phyloP scores from a whole-genome alignment of 345 rosid species.

The Lepidium africanum region DNA sequence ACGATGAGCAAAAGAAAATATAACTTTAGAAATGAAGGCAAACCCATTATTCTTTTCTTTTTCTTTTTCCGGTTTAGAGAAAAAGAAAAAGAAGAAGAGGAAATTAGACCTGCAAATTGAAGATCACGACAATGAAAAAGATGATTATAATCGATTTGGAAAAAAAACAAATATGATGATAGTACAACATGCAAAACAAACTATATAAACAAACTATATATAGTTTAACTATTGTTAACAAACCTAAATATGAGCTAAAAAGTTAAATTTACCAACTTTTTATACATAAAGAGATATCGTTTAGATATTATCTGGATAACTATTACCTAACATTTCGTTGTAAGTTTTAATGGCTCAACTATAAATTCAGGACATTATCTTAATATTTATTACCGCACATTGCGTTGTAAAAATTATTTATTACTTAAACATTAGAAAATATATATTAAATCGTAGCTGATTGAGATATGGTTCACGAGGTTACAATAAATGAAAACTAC shows the following conservation, averaged over 20 bases:
- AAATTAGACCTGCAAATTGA: background rate
- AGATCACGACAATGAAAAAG: background rate
- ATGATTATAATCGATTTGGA: background rate
- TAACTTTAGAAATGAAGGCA: background rate
- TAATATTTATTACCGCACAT: background rate
- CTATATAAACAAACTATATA: too few species aligned
- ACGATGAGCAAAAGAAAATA: background rate
- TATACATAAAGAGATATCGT: background rate
- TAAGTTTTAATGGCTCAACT: background rate
- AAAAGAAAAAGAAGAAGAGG: background rate
- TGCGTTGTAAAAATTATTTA: background rate
- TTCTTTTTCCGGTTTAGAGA: background rate
- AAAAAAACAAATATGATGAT: background rate
- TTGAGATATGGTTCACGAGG: too few species aligned
- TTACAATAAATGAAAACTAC: too few species aligned
- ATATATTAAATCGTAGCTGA: background rate
- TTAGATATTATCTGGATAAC: background rate
- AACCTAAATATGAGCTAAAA: background rate
- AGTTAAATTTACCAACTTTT: background rate
- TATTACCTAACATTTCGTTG: background rate
- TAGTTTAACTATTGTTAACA: background rate
- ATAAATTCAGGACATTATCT: background rate
- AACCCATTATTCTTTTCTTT: constrained; percentile 1
- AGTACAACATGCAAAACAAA: background rate
- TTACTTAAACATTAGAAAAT: background rate